Evolutionary conservation across 495 filamentous ascomycete species (phyloP), one percentile per base, ranked within the genome.

Genomic region (Usnea hakonensis): DNA sequence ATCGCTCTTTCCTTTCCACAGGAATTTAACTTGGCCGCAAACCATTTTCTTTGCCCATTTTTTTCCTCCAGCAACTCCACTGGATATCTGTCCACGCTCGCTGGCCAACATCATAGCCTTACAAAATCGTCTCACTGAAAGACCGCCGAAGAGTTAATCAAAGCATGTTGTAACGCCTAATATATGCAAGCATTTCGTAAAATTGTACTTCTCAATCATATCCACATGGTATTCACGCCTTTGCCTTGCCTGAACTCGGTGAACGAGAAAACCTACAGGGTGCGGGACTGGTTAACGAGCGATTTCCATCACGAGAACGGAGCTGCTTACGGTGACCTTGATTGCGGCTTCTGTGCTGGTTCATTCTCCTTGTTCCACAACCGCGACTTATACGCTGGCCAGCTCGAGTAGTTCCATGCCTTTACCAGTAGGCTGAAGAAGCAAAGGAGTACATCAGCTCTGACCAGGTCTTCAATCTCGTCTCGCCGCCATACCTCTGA

Each of bases 381-480:
- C 17, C 79, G 74, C 65, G 76, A 80, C 73, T 84, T 86, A 58
- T 84, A 85, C 26, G 74, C 79, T 28, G 83, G 83, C 75, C 80
- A 77, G 60, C 77, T 75, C 58, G 77, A 82, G 63, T 88, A 75
- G 69, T 91, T 89, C 88, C 88, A 92, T 23, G 88, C 87, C 67
- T 90, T 90, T 59, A 90, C 87, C 48, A 90, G 77, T 68, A 86
- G 66, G 69, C 80, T 83, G 61, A 30, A 54, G 41, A 36, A 17
- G 44, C 48, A 52, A 19, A n/a, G 5, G 19, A 64, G 48, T 36
- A 62, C 33, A 30, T 53, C 21, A 33, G 28, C 50, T 56, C 54
- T 38, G 17, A 13, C 23, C 5, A 52, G 17, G 48, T 13, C 17
- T 33, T 19, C 36, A 35, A 3, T 16, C 16, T 2, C 28, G 11